These are phyloP conservation scores for Dryadomyces quercivorus DNA, from an alignment of 2,329 filamentous ascomycete species.

Conservation along the genomic window DNA sequence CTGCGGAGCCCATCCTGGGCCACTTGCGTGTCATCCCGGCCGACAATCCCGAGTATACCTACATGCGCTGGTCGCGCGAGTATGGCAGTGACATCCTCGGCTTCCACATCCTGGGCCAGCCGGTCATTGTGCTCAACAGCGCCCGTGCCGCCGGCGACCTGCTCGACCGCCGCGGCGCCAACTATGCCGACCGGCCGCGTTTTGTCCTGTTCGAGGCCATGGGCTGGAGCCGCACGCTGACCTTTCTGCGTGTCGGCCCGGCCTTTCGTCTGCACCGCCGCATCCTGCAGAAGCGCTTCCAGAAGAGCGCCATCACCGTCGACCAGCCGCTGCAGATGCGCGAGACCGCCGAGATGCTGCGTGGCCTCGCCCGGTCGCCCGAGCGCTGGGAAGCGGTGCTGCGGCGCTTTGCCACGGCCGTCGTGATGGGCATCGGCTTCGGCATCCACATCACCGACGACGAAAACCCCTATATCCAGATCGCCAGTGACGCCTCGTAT, in stretches of 20 bases:
- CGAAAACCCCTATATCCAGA: conserved; percentile 26
- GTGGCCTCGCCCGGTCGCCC: conserved; percentile 19
- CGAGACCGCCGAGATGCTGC: conserved; percentile 19
- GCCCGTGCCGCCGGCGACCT: conserved; percentile 24
- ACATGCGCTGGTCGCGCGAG: conserved; percentile 12
- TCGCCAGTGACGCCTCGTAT: conserved; percentile 16
- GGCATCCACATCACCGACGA: conserved; percentile 25
- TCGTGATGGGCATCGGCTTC: conserved; percentile 30
- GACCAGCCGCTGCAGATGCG: conserved; percentile 12
- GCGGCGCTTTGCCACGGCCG: conserved; percentile 25
- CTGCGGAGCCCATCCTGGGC: conserved; percentile 12
- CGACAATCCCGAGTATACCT: conserved; percentile 10
- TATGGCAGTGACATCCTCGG: conserved; percentile 17
- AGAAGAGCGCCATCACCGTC: conserved; percentile 22
- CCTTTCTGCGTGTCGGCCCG: conserved; percentile 27
- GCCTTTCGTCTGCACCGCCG: conserved; percentile 27
- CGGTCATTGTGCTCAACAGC: conserved; percentile 25
- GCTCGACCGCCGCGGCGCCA: conserved; percentile 24
- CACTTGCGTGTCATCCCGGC: conserved; percentile 13
- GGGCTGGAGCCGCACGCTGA: conserved; percentile 30
- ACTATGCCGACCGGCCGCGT: conserved; percentile 24
- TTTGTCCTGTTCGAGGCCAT: conserved; percentile 25
- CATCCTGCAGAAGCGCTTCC: conserved; percentile 20
- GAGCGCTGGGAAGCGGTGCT: conserved; percentile 24
- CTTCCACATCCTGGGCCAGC: conserved; percentile 23